Percentiles rank a stretch among this genome's conserved stretches.
Conservation (phyloP, 2,329 filamentous ascomycete genomes). For the Neocucurbitaria cava region DNA sequence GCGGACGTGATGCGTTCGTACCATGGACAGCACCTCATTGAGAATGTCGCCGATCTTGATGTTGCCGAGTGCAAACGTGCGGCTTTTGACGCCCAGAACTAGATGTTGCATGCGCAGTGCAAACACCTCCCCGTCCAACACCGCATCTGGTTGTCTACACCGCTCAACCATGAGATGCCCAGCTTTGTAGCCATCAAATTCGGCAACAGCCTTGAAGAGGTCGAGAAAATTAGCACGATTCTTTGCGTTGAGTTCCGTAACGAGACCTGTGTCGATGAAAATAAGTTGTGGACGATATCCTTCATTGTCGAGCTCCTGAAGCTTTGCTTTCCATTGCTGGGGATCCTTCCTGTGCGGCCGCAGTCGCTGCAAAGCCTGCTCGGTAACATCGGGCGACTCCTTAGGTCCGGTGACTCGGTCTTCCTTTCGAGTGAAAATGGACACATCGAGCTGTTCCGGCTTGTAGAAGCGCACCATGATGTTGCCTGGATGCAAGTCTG, state of each 20-base stretch:
- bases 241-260: constrained; percentile 86
- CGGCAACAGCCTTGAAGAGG: constrained; percentile 92
- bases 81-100: constrained; percentile 86
- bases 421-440: constrained; percentile 54
- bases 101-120: constrained; percentile 97
- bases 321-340: constrained; percentile 74
- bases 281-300: constrained; percentile 93
- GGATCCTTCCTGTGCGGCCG: constrained; percentile 74
- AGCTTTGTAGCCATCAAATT: constrained; percentile 96
- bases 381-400: constrained; percentile 77
- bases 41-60: constrained; percentile 96
- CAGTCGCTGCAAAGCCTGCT: constrained; percentile 81
- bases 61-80: constrained; percentile 89
- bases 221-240: constrained; percentile 94
- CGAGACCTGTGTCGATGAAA: constrained; percentile 95
- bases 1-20: constrained; percentile 87
- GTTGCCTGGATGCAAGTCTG: constrained; percentile 94
- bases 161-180: constrained; percentile 96
- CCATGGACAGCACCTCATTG: constrained; percentile 89
- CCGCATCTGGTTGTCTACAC: constrained; percentile 88
- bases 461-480: constrained; percentile 99
- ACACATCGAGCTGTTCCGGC: constrained; percentile 73
- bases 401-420: constrained; percentile 47
- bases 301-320: constrained; percentile 80
- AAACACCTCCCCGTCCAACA: constrained; percentile 88